Base-by-base conservation (phyloP, 2,329 filamentous ascomycete species). In the Cercospora beticola region DNA sequence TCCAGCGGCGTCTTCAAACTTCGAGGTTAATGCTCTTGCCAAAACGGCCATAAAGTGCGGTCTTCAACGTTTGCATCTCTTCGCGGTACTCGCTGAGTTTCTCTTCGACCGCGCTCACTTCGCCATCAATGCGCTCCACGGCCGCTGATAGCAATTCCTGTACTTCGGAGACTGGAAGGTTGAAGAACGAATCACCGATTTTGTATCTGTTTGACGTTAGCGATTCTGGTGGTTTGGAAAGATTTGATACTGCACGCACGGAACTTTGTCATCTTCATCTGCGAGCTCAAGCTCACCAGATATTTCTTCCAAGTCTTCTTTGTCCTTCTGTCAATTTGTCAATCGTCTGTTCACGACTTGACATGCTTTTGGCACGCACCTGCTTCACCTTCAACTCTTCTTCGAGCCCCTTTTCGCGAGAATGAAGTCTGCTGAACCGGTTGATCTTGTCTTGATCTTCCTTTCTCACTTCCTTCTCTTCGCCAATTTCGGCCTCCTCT, bases 381-480 rank as follows among this genome's bases (percentile, higher is more conserved):
- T 89, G 89, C 80, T 97, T 97, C 5, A 82, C 80, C 78, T 91
- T 90, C 72, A 98, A 82, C 75, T 95, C 89, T 59, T 96, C 93
- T 78, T 96, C 90, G 3, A 98, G 80, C 3, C 85, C 81, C 36
- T 91, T 86, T 79, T 97, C 92, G 62, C 92, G 90, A 79, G 96
- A 93, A 80, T 99, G 95, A 71, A 99, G 85, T 56, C 93, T 90
- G 81, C 94, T 97, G 85, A 99, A 99, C 73, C 89, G 90, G 83
- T 99, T 99, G 88, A 99, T 99, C 83, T 95, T 97, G 83, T 98
- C 94, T 81, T 99, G 95, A 79, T 99, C 95, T 80, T 98, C 94
- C 77, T 94, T 91, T 69, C 95, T 92, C 68, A 99, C 95, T 81
- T 97, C 92, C 75, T 93, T 90, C 79, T 99, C 95, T 73, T 95